These are phyloP conservation scores for Tuber aestivum DNA, from an alignment of 495 filamentous ascomycete genomes.

Conservation along the genomic window DNA sequence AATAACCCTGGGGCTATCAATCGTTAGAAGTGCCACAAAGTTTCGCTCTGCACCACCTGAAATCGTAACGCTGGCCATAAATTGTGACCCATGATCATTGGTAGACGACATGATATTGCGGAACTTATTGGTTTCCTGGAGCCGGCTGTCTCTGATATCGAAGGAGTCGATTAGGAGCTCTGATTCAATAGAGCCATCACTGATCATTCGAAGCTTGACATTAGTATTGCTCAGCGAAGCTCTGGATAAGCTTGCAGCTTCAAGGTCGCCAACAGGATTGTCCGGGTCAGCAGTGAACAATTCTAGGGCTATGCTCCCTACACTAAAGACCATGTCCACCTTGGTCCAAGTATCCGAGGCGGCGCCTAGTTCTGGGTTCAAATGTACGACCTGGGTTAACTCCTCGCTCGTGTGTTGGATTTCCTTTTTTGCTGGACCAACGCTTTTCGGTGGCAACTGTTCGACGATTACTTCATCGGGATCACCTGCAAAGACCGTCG, in stretches of 20 bases:
- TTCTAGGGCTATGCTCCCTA: conserved; percentile 79
- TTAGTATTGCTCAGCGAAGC: conserved; percentile 90
- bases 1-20: conserved; percentile 91
- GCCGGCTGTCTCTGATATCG: conserved; percentile 84
- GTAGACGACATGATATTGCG: conserved; percentile 95
- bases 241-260: conserved; percentile 77
- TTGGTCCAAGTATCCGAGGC: conserved; percentile 76
- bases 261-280: conserved; percentile 67
- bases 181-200: conserved; percentile 83
- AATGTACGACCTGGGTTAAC: conserved; percentile 49
- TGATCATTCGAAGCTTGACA: conserved; percentile 90
- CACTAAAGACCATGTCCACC: conserved; percentile 86
- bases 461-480: conserved; percentile 58
- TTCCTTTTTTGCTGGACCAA: conserved; percentile 49
- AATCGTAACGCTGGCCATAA: conserved; percentile 94
- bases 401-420: conserved; percentile 38
- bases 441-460: conserved; percentile 56
- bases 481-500: conserved; percentile 76
- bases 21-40: conserved; percentile 84
- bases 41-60: conserved; percentile 77
- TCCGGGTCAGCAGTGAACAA: conserved; percentile 70
- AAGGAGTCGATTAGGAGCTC: conserved; percentile 92
- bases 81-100: conserved; percentile 89
- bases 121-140: conserved; percentile 84
- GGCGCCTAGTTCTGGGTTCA: conserved; percentile 60